Evolutionary conservation across 2,329 filamentous ascomycete genomes (phyloP), one percentile per base, ranked within the genome.

Genomic region (Neofusicoccum umdonicola): DNA sequence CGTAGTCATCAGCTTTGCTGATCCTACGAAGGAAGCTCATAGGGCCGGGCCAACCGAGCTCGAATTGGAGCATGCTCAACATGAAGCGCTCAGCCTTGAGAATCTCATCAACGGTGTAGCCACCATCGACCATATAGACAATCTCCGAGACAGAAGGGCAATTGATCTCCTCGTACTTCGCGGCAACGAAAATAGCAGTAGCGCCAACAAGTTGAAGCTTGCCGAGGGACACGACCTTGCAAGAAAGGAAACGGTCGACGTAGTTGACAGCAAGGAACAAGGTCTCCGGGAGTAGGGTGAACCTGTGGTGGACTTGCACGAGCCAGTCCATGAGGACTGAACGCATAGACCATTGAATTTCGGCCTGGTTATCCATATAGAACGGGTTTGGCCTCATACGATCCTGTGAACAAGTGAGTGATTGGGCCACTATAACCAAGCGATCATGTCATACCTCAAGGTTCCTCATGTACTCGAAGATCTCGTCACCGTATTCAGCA

Each of bases 161-260:
- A 79, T 97, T 96, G 82, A 99, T 97, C 81, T 99, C 95, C 78
- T 99, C 95, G 75, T 97, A 99, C 80, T 99, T 99, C 71, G 95
- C 91, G 12, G 95, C 95, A 66, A 99, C 89, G 72, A 98, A 93
- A 69, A 99, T 90, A 31, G 95, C 95, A 3, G 95, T 98, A 22
- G 95, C 94, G 52, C 95, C 95, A 60, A 98, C 95, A 15, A 99
- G 87, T 80, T 99, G 95, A 51, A 99, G 85, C 80, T 98, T 98
- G 67, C 90, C 91, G 13, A 98, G 86, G 1, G 95, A 98, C 39
- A 99, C 93, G 42, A 97, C 88, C 82, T 99, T 99, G 82, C 87
- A 87, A 1, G 93, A 95, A 22, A 99, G 86, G 78, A 99, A 99
- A 31, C 95, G 92, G 77, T 99, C 95, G 67, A 99, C 93, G 78